Percentiles rank a stretch among this genome's conserved stretches.
These are phyloP conservation scores for Mrakia gelida DNA, from an alignment of 768 basidiomycete genomes.

Conservation along the genomic window DNA sequence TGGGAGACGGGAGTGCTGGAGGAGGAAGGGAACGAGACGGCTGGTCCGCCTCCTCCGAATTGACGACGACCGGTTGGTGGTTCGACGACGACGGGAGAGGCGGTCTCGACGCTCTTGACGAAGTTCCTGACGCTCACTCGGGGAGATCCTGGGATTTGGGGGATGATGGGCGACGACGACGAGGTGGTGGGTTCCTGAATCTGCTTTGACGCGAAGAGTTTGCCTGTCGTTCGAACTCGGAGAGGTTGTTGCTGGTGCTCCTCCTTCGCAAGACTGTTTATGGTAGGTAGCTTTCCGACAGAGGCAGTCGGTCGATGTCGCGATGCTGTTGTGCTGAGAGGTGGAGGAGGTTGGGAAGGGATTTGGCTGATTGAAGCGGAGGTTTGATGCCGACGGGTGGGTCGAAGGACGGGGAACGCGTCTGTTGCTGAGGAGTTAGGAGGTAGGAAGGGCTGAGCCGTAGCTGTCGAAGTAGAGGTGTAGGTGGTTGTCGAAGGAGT, in stretches of 20 bases:
- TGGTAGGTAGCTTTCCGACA: neutral
- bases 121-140: constrained; percentile 11
- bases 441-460: neutral
- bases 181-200: neutral
- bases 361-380: constrained; percentile 6
- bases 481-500: neutral
- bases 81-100: neutral
- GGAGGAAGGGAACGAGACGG: neutral
- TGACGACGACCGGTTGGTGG: neutral
- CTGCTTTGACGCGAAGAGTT: neutral
- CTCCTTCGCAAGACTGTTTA: neutral
- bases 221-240: neutral
- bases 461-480: neutral
- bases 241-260: neutral
- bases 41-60: neutral
- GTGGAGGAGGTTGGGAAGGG: neutral
- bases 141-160: neutral
- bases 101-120: neutral
- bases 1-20: neutral
- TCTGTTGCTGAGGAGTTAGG: neutral
- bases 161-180: neutral
- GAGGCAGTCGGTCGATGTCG: neutral
- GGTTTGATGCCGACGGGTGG: neutral
- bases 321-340: neutral
- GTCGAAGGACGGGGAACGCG: neutral